Base-by-base conservation (phyloP, 148 eudicot genomes). In the Linanthus parryae region DNA sequence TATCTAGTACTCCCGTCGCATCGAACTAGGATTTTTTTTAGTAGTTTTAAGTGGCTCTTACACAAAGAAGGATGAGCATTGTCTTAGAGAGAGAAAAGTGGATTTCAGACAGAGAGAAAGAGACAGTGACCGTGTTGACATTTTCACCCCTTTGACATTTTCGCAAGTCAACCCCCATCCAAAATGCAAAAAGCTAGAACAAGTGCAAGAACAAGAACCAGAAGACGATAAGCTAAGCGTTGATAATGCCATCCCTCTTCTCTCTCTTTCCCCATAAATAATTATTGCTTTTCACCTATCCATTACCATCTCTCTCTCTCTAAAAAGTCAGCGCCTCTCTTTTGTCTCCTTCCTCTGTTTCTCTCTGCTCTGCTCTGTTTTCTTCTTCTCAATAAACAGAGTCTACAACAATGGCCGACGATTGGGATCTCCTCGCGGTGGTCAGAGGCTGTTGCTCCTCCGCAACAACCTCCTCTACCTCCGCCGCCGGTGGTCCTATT, bases 341-440 rank as follows among this genome's bases (percentile, higher is more conserved):
- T 52, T 45, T 16, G 33, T 27, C 52, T 22, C 4, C 56, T 48
- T 19, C 30, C 45, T 36, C 35, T 57, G 19, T 54, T 66, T 41
- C 57, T 62, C 62, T 26, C 11, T 3, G 23, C 20, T 24, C 35
- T 30, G 17, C 39, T 22, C 39, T 13, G 27, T 13, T 13, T 56
- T 8, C 35, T 10, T 31, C 10, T 31, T 8, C 20, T 7, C 7
- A 62, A 58, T 37, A 9, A 36, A 43, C 25, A 40, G 18, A 12
- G 45, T 27, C 7, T 43, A 17, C 44, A 40, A 45, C 38, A 50
- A 74, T 75, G 81, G 72, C 61, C 5, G 84, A 72, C 22, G 91
- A 87, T 61, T 87, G 95, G 95, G 95, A 83, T 71, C 82, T 87
- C 2, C 80, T 67, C 5, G 95, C 95, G 44, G 91, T 87, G 39